A percentile compares a stretch with the other conserved stretches of the same genome.
These are phyloP conservation scores for Colletotrichum viniferum DNA, from an alignment of 2,329 filamentous ascomycete species.

Conservation along the genomic window DNA sequence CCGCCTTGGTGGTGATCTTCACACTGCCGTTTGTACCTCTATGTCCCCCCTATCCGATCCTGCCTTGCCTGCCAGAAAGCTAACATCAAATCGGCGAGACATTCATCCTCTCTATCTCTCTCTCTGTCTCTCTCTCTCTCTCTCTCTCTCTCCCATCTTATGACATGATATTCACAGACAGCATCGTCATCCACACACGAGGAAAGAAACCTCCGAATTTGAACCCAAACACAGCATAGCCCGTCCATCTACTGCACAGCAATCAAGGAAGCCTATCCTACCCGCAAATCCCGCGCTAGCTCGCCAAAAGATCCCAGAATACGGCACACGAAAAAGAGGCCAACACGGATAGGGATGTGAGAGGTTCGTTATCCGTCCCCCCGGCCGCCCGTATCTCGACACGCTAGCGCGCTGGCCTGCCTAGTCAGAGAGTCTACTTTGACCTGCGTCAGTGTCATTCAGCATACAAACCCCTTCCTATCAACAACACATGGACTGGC, in stretches of 20 bases:
- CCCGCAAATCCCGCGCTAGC: background rate
- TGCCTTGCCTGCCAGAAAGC: background rate
- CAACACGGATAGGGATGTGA: background rate
- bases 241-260: background rate
- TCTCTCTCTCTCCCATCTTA: background rate
- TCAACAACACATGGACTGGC: background rate
- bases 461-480: background rate
- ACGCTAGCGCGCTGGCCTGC: background rate
- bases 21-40: background rate
- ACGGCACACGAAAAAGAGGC: background rate
- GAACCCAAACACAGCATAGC: background rate
- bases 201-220: background rate
- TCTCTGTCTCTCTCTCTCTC: background rate
- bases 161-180: background rate
- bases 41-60: background rate
- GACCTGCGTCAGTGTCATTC: background rate
- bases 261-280: background rate
- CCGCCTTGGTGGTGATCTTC: background rate
- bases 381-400: background rate
- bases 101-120: background rate
- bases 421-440: background rate
- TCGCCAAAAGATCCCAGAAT: background rate
- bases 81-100: background rate
- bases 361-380: background rate
- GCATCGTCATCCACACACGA: background rate